A percentile compares a stretch with the other conserved stretches of the same genome.
phyloP scores from a whole-genome alignment of 1,139 yeast genomes.

The Arxiozyma slooffiae region DNA sequence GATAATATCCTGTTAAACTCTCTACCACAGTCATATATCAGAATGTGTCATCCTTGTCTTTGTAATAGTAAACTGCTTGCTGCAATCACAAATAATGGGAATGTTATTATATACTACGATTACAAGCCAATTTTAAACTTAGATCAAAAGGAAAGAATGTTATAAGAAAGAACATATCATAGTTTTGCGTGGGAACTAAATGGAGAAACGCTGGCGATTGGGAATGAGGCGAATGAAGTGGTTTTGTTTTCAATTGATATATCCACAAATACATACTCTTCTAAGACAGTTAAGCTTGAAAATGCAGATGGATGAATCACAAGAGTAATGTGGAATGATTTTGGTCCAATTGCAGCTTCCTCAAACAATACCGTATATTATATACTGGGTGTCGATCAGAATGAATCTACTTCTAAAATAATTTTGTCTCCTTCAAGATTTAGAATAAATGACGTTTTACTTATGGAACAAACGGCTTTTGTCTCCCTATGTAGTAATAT shows the following conservation, averaged over 20 bases:
- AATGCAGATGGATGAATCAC: slow-evolving; percentile 18
- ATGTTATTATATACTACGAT: slow-evolving; percentile 17
- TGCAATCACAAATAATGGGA: slow-evolving; percentile 26
- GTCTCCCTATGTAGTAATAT: slow-evolving; percentile 16
- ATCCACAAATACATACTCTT: not conserved
- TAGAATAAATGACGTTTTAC: slow-evolving; percentile 16
- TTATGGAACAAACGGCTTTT: slow-evolving; percentile 11
- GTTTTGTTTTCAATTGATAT: slow-evolving; percentile 11
- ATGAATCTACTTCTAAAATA: not conserved
- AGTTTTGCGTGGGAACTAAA: slow-evolving; percentile 24
- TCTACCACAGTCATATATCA: slow-evolving; percentile 22
- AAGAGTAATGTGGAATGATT: slow-evolving; percentile 15
- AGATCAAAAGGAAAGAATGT: slow-evolving; percentile 14
- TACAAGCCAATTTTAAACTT: slow-evolving; percentile 12
- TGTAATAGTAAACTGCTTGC: slow-evolving; percentile 15
- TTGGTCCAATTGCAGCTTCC: slow-evolving; percentile 8
- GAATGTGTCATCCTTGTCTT: slow-evolving; percentile 19
- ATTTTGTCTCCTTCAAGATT: slow-evolving; percentile 15
- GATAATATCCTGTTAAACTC: slow-evolving; percentile 22
- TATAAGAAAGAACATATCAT: slow-evolving; percentile 21
- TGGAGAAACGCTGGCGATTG: slow-evolving; percentile 18
- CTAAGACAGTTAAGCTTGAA: not conserved
- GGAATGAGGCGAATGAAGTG: slow-evolving; percentile 24
- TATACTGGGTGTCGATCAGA: not conserved
- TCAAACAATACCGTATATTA: slow-evolving; percentile 14